Evolutionary conservation across 2,329 filamentous ascomycete genomes (phyloP).

Genomic region (Westerdykella sp.): DNA sequence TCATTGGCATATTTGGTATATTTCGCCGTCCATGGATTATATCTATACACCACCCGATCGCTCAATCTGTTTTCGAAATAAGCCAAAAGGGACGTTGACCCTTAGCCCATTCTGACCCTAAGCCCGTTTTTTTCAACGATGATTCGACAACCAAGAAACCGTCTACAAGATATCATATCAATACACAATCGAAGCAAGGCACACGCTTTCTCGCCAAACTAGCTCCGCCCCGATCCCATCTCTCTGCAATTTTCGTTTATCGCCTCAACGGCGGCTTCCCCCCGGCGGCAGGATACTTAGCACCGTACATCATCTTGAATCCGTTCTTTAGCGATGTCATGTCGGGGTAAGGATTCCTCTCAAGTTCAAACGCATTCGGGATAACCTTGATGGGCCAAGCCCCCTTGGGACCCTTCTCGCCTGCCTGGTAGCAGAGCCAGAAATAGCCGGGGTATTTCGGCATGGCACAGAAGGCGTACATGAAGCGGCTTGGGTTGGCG

Average conservation of each 20-base stretch:
- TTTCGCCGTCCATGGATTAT: too few species aligned
- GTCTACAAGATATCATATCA: too few species aligned
- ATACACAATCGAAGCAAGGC: too few species aligned
- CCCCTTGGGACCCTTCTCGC: conserved; percentile 63
- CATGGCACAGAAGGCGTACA: conserved; percentile 95
- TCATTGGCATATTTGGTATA: too few species aligned
- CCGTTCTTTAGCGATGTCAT: conserved; percentile 95
- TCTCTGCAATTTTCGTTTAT: not conserved
- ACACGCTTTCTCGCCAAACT: too few species aligned
- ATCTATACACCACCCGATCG: too few species aligned
- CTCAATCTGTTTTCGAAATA: too few species aligned
- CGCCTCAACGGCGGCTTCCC: not conserved
- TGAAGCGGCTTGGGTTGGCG: conserved; percentile 87
- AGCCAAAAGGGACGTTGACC: too few species aligned
- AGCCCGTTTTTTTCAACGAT: too few species aligned
- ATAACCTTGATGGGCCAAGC: conserved; percentile 85
- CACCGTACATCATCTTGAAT: conserved; percentile 76
- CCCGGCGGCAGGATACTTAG: not conserved
- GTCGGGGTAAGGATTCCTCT: conserved; percentile 83
- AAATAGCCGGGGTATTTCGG: conserved; percentile 91
- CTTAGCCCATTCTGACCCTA: too few species aligned
- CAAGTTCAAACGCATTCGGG: conserved; percentile 86
- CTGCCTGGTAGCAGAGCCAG: conserved; percentile 92
- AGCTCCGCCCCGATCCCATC: too few species aligned
- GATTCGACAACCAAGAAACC: too few species aligned